phyloP scores from a whole-genome alignment of 1,284 basidiomycete species.

The Ganoderma sinense region DNA sequence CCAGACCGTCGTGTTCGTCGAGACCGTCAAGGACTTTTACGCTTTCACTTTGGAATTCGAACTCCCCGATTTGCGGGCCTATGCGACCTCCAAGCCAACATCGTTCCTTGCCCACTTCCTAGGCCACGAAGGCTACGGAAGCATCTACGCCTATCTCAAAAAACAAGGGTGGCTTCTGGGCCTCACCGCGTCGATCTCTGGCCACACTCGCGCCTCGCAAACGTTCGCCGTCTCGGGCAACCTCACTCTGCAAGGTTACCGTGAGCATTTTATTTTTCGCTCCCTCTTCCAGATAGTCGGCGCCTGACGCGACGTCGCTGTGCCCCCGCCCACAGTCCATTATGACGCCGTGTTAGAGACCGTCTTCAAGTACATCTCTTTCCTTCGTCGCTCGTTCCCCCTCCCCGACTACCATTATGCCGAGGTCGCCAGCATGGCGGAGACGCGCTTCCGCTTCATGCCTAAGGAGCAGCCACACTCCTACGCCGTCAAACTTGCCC shows the following conservation, averaged over 20 bases:
- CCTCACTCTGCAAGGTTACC: constrained; percentile 67
- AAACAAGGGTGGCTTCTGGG: constrained; percentile 68
- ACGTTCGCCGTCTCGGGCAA: constrained; percentile 65
- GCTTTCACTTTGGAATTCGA: constrained; percentile 64
- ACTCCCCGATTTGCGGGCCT: constrained; percentile 61
- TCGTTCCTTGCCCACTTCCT: constrained; percentile 69
- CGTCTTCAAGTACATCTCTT: constrained; percentile 68
- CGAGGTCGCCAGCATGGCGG: constrained; percentile 63
- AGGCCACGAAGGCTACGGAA: constrained; percentile 76
- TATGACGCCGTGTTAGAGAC: constrained; percentile 61
- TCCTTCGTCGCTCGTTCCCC: constrained; percentile 49
- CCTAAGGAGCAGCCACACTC: constrained; percentile 52
- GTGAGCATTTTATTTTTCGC: constrained; percentile 39
- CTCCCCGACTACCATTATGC: constrained; percentile 60
- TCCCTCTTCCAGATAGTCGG: not conserved
- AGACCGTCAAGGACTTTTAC: constrained; percentile 69
- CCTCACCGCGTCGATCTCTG: constrained; percentile 54
- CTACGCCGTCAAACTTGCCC: constrained; percentile 32
- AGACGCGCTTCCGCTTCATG: constrained; percentile 67
- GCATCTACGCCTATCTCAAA: constrained; percentile 69
- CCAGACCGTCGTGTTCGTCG: constrained; percentile 62
- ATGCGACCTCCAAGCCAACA: constrained; percentile 60
- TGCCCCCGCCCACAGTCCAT: constrained; percentile 44
- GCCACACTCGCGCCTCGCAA: constrained; percentile 58
- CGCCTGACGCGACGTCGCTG: not conserved